Evolutionary conservation across 331 rosid species (phyloP), one percentile per base, ranked within the genome.

Genomic region (Quercus tomentella): DNA sequence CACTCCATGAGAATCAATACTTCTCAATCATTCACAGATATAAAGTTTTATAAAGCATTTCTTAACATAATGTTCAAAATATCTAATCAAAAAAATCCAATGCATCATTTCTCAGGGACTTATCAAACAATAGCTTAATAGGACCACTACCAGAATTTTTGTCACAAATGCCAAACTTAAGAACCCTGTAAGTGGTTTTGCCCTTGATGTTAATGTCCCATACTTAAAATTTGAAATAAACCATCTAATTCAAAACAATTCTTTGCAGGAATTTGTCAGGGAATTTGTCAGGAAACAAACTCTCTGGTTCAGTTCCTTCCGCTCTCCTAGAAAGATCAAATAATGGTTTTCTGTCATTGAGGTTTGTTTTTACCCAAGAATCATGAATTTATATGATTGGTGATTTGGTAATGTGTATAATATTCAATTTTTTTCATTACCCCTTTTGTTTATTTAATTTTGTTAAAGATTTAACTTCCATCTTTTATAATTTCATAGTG

Each of bases 101-200:
- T n/a, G n/a, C 15, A 22, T 22, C 23, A 12, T 58, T 58, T 72
- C 61, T 56, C 85, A 88, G 92, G 92, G 89, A 83, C 66, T 79
- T 87, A 71, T 89, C 90, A 54, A 70, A 87, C 81, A 89, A 89
- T 31, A 74, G 35, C 6, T 31, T 31, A 31, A 31, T 6, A 31
- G 35, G 31, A 30, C 31, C 4, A 30, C 31, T 30, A 30, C 31
- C 31, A 30, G 31, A 30, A 30, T 30, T 30, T 30, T 30, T 30
- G 31, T 30, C 31, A 30, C 31, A 30, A 30, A 30, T 30, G 31
- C 31, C 31, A 30, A 30, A 30, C 31, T 30, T 4, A 30, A 30
- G 1, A 30, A 30, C 33, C 33, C 33, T 30, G 33, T 30, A 30
- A 30, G 33, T 30, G 33, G 33, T 30, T 30, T 30, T 30, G 33